Percentiles rank a stretch among this genome's conserved stretches.
phyloP scores from a whole-genome alignment of 192 early-diverging fungal species.

The Diversispora eburnea region DNA sequence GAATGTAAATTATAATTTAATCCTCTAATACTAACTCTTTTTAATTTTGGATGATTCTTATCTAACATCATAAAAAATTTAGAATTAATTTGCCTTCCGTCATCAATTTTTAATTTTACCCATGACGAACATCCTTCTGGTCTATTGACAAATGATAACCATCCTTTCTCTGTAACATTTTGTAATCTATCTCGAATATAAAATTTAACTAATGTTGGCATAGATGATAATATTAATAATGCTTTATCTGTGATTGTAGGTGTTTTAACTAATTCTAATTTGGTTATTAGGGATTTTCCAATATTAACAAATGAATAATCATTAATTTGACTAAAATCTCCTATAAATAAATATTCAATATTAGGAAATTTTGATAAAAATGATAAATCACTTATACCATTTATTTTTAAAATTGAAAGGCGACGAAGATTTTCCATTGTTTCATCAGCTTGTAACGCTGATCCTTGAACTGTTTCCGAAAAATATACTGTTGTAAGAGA shows the following conservation, averaged over 20 bases:
- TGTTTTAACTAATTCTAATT: constrained; percentile 6
- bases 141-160: constrained; percentile 18
- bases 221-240: not conserved
- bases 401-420: constrained; percentile 16
- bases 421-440: constrained; percentile 16
- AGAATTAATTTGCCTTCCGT: constrained; percentile 15
- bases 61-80: constrained; percentile 25
- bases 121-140: constrained; percentile 2
- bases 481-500: constrained; percentile 7
- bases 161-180: constrained; percentile 24
- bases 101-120: constrained; percentile 8
- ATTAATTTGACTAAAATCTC: constrained; percentile 6
- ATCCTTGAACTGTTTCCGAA: not conserved
- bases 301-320: constrained; percentile 14
- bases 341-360: constrained; percentile 4
- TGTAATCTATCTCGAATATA: not conserved
- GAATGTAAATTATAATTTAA: not conserved
- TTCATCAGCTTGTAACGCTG: not conserved
- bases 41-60: constrained; percentile 3
- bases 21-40: not conserved
- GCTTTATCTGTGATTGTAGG: constrained; percentile 16
- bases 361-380: constrained; percentile 19
- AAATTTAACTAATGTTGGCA: constrained; percentile 15
- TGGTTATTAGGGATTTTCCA: not conserved
- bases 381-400: constrained; percentile 15